phyloP scores from a whole-genome alignment of 805 yeast genomes.

The Millerozyma acaciae region DNA sequence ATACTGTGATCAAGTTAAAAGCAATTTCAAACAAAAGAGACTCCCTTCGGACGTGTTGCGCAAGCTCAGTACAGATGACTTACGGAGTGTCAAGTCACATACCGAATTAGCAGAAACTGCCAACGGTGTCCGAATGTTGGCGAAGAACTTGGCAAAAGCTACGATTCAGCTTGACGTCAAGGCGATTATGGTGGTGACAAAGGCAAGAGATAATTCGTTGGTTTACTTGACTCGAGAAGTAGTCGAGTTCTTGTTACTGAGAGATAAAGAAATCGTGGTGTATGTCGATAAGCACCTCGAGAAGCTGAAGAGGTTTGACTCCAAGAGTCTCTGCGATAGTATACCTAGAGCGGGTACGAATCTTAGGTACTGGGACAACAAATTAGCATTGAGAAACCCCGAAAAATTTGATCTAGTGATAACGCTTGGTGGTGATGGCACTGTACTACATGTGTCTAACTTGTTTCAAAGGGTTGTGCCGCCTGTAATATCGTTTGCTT shows the following conservation, averaged over 20 bases:
- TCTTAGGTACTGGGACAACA: constrained; percentile 68
- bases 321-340: constrained; percentile 46
- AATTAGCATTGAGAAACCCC: constrained; percentile 43
- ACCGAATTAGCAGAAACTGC: constrained; percentile 77
- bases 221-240: constrained; percentile 74
- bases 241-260: constrained; percentile 66
- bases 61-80: constrained; percentile 35
- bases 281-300: constrained; percentile 73
- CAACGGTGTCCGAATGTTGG: constrained; percentile 71
- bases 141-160: constrained; percentile 67
- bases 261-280: constrained; percentile 40
- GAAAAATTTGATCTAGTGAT: constrained; percentile 42
- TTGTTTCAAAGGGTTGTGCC: constrained; percentile 45
- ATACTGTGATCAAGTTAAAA: constrained; percentile 19
- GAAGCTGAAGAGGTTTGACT: constrained; percentile 60
- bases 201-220: constrained; percentile 78
- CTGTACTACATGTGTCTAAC: constrained; percentile 41
- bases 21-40: constrained; percentile 6
- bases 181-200: constrained; percentile 80
- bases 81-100: constrained; percentile 61
- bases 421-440: constrained; percentile 45
- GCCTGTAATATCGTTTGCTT: constrained; percentile 42
- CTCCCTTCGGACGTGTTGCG: constrained; percentile 21
- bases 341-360: constrained; percentile 42
- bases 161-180: constrained; percentile 67